Base-by-base conservation (phyloP, 2,329 filamentous ascomycete genomes). In the Curvularia spicifera region DNA sequence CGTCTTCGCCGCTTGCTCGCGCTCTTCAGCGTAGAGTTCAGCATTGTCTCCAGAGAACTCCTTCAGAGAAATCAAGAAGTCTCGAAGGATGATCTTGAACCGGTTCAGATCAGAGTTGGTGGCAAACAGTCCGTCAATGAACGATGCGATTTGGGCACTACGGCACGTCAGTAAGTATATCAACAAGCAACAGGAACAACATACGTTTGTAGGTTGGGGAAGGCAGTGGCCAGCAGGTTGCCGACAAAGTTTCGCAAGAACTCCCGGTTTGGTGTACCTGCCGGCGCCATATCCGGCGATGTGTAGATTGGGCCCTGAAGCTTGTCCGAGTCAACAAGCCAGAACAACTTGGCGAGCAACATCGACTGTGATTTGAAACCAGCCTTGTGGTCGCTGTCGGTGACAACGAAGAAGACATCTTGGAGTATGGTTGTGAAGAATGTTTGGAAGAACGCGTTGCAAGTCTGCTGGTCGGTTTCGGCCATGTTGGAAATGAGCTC, bases 301-400 rank as follows among this genome's bases (percentile, higher is more conserved):
- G 87, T 86, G 79, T 97, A 99, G 66, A 99, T 91, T 0, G 94
- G 94, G 5, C 93, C 92, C 72, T 92, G 89, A 57, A 99, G 93
- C 84, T 97, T 97, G 53, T 93, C 89, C 28, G 87, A 83, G 67
- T 93, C 87, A n/a, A 97, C 88, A 56, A 97, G 93, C 83, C 93
- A 96, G 81, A 99, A 97, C 85, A 99, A 93, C 72, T 93, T 91
- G 70, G 95, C 93, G 60, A 99, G 81, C 48, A 99, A 83, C 86
- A 95, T 90, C 3, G 93, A 93, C 80, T 99, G 95, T 8, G 93
- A 95, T 84, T 99, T 99, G 84, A 99, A 99, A 0, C 95, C 95
- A 60, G 95, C 95, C 83, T 99, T 99, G 84, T 99, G 95, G 71
- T 99, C 95, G 60, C 90, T 94, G 74, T 99, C 95, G 0, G 95